These are phyloP conservation scores for Circinella minor DNA, from an alignment of 371 early-diverging fungal genomes.

Conservation along the genomic window DNA sequence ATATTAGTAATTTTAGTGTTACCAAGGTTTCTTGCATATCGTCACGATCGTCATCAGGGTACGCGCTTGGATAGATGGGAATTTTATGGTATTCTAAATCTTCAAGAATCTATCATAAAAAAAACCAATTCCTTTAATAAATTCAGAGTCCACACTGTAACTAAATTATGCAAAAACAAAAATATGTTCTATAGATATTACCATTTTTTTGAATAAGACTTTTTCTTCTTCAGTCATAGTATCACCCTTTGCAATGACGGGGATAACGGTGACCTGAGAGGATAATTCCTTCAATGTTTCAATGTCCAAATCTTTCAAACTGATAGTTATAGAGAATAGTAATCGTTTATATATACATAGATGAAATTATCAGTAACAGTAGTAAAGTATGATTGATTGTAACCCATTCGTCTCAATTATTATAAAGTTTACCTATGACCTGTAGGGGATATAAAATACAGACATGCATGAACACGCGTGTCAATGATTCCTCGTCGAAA, in stretches of 20 bases:
- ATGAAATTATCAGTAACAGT: too few relatives aligned
- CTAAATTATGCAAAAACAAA: too few relatives aligned
- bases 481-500: slow-evolving; percentile 73
- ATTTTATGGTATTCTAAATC: slow-evolving; percentile 78
- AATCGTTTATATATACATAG: too few relatives aligned
- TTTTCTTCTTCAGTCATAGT: slow-evolving; percentile 71
- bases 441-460: slow-evolving; percentile 94
- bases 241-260: slow-evolving; percentile 81
- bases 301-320: slow-evolving; percentile 90
- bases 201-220: slow-evolving; percentile 69
- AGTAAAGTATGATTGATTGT: too few relatives aligned
- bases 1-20: too few relatives aligned
- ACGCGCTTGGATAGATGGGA: slow-evolving; percentile 68
- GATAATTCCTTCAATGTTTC: slow-evolving; percentile 84
- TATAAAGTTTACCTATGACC: slow-evolving; percentile 75
- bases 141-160: too few relatives aligned
- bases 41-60: slow-evolving; percentile 64
- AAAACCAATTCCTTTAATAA: neutral
- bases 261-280: slow-evolving; percentile 87
- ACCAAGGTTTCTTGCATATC: slow-evolving; percentile 67
- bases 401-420: too few relatives aligned
- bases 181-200: slow-evolving; percentile 20
- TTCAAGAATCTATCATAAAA: slow-evolving; percentile 55
- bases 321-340: slow-evolving; percentile 9
- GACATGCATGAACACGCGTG: slow-evolving; percentile 90